Base-by-base conservation (phyloP, 495 filamentous ascomycete species). In the Penicillium argentinense region DNA sequence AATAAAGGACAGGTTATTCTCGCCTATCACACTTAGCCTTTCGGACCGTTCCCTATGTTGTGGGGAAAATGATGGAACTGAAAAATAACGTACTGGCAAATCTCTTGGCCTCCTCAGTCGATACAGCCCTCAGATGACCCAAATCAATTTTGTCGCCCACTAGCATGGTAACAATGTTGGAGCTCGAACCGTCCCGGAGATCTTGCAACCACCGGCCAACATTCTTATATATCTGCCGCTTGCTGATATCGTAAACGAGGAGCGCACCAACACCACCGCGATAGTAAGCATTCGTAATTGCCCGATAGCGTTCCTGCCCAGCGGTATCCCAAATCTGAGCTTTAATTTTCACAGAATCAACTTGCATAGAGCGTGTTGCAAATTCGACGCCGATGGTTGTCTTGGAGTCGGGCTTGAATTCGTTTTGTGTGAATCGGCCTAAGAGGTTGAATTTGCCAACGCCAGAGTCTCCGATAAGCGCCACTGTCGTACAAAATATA, bases 81-180 rank as follows among this genome's bases (percentile, higher is more conserved):
- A n/a, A n/a, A n/a, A n/a, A n/a, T n/a, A n/a, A 71, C 89, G 50
- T 76, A 97, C 95, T 96, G 34, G 95, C 93, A 83, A 99, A 97
- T 54, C 86, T 77, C 78, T 97, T 99, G 54, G 92, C 93, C 69
- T 97, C 95, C 61, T 99, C 95, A 45, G 95, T 99, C 43, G 95
- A 90, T 42, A 99, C 95, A 45, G 95, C 95, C 64, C 95, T 81
- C 67, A 99, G 77, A 74, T 99, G 95, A 72, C 91, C 84, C 81
- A 96, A 85, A 96, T 99, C 95, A 66, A 91, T 97, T 86, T 99
- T 99, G 81, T 99, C 97, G 56, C 95, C 95, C 39, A 97, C 95
- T 59, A 99, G 75, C 93, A 99, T 97, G 69, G 97, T 99, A 49
- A 99, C 95, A 51, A 99, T 99, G 76, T 99, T 99, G 54, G 88